Evolutionary conservation across 1,284 basidiomycete species (phyloP), one percentile per base, ranked within the genome.

Genomic region (Irpex sp.): DNA sequence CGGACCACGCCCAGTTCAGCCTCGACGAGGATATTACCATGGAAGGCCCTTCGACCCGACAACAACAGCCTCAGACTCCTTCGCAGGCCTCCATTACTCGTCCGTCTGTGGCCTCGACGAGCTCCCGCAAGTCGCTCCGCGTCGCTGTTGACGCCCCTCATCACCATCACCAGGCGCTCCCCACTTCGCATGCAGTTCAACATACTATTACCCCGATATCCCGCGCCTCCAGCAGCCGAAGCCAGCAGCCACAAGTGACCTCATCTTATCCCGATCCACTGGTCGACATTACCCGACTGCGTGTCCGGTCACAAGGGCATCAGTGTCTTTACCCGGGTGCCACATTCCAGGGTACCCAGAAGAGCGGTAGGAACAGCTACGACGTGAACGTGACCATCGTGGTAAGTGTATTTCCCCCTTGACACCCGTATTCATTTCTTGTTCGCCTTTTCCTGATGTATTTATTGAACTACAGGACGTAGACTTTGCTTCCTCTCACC

Each of bases 311-410:
- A n/a, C 84, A 86, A 68, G 84, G 84, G 2, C 87, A 92, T 73
- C 89, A 92, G 64, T 93, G 91, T 72, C 81, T 96, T 5, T 92
- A 92, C 75, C 81, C 84, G n/a, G 83, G 83, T 37, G 79, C 80
- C 58, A 74, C 79, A 37, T 85, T 85, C 73, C 73, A 75, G 60
- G 84, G 84, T 13, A 82, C 81, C 4, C 84, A 85, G 72, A 81
- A 81, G 67, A 81, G 78, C 65, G 85, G 85, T 5, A 76, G 83
- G 65, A 84, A 81, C 71, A 80, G 80, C 61, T 86, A 86, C 76
- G 82, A 85, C 59, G 85, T 86, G 60, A 80, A 79, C 66, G 81
- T 87, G 61, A 79, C 78, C 60, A 79, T 86, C 59, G 74, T 83
- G 69, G 82, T 82, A 67, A 73, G 80, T 79, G 52, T 8, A n/a